A percentile compares a stretch with the other conserved stretches of the same genome.
These are phyloP conservation scores for Actinomucor elegans DNA, from an alignment of 371 early-diverging fungal genomes.

Conservation along the genomic window DNA sequence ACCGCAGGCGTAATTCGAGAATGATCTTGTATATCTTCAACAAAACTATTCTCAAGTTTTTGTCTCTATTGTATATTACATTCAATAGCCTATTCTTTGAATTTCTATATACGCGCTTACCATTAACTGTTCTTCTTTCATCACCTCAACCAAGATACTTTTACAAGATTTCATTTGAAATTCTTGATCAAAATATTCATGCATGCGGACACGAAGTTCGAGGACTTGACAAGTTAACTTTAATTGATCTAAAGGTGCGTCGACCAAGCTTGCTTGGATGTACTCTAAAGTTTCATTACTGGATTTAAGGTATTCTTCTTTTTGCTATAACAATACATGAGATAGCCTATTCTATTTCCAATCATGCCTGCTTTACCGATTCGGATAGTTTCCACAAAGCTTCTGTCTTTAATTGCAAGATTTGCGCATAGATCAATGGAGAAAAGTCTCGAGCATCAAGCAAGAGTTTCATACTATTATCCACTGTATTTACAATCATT, in stretches of 20 bases:
- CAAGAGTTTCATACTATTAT: neutral
- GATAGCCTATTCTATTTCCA: no score
- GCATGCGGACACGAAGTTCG: neutral
- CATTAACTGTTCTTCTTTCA: constrained; percentile 2
- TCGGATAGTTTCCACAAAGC: constrained; percentile 11
- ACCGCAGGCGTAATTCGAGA: neutral
- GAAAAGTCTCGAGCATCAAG: constrained; percentile 1
- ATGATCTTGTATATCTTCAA: neutral
- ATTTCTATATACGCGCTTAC: neutral
- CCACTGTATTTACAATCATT: neutral
- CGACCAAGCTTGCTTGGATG: neutral
- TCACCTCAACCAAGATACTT: neutral
- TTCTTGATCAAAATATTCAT: constrained; percentile 1
- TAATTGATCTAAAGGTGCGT: constrained; percentile 1
- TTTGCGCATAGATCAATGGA: neutral
- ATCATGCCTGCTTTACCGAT: no score
- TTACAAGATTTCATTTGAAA: constrained; percentile 1
- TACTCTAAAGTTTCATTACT: constrained; percentile 9
- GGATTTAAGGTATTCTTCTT: constrained; percentile 3
- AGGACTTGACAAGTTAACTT: neutral
- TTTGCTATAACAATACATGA: neutral
- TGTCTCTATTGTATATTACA: neutral
- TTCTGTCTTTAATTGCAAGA: neutral
- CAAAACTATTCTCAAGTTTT: neutral
- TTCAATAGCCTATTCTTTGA: no score